A percentile compares a stretch with the other conserved stretches of the same genome.
These are phyloP conservation scores for Monoraphidium neglectum DNA, from an alignment of 139 green algal genomes.

Conservation along the genomic window DNA sequence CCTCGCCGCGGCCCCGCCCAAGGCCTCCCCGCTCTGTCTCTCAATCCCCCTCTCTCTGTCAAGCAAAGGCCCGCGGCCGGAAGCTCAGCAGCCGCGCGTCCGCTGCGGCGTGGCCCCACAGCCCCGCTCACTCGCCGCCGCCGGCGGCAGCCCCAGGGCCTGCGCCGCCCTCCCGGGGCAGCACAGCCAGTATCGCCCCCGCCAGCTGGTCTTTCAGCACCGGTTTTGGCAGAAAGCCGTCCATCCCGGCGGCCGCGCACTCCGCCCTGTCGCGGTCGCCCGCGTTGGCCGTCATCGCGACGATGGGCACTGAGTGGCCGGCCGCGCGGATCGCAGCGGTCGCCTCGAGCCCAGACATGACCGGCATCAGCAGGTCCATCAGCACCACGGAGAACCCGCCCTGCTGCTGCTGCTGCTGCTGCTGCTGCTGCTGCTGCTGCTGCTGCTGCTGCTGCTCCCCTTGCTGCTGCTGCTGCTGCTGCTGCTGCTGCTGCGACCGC, in stretches of 20 bases:
- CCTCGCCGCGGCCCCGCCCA: too few species aligned
- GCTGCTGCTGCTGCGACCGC: not conserved
- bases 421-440: not conserved
- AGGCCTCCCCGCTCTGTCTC: too few species aligned
- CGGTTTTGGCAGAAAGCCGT: slow-evolving; percentile 89
- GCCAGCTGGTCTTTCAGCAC: slow-evolving; percentile 74
- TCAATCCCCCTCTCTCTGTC: too few species aligned
- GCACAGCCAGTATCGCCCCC: slow-evolving; percentile 13
- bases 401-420: too few species aligned
- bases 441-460: not conserved
- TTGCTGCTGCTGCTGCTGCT: slow-evolving; percentile 5
- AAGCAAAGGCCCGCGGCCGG: too few species aligned
- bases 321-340: slow-evolving; percentile 65
- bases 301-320: slow-evolving; percentile 71
- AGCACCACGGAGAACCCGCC: slow-evolving; percentile 36
- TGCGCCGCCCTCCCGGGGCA: too few species aligned
- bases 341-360: slow-evolving; percentile 87
- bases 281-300: slow-evolving; percentile 93
- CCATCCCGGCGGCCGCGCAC: slow-evolving; percentile 86
- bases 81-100: too few species aligned
- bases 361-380: slow-evolving; percentile 92
- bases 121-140: too few species aligned
- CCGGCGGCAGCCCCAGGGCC: too few species aligned
- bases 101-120: too few species aligned
- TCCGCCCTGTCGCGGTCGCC: slow-evolving; percentile 73